Percentiles rank a stretch among this genome's conserved stretches.
Evolutionary conservation across 2,329 filamentous ascomycete species (phyloP).

Genomic region (Grosmannia clavigera): DNA sequence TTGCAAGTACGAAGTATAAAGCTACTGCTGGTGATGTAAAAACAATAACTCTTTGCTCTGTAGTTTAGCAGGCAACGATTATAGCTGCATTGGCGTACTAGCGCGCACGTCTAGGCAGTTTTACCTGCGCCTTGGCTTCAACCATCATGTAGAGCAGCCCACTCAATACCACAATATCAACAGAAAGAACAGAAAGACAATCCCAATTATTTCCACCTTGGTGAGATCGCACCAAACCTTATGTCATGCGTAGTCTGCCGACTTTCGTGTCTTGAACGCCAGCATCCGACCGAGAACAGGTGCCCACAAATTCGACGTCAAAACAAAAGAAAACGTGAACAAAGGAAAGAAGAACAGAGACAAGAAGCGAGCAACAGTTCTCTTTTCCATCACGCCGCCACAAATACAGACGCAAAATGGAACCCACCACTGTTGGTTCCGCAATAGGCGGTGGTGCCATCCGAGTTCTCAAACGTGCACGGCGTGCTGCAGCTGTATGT

Average conservation of each 20-base stretch:
- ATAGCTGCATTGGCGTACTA: too few species aligned
- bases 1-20: too few species aligned
- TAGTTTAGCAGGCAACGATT: too few species aligned
- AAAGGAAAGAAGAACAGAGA: background rate
- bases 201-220: background rate
- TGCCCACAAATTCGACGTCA: background rate
- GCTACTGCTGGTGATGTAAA: too few species aligned
- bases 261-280: too few species aligned
- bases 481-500: conserved; percentile 4
- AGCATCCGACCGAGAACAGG: too few species aligned
- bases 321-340: background rate
- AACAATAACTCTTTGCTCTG: too few species aligned
- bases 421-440: background rate
- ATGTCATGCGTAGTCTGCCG: background rate
- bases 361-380: background rate
- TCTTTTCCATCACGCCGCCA: background rate
- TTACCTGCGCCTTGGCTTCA: too few species aligned
- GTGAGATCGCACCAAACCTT: background rate
- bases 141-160: too few species aligned
- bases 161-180: too few species aligned
- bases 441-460: conserved; percentile 3
- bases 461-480: conserved; percentile 4
- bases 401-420: conserved; percentile 5
- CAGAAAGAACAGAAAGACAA: too few species aligned
- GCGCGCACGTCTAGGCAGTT: too few species aligned